phyloP scores from a whole-genome alignment of 2,329 filamentous ascomycete species.

The Penicillium sp. region DNA sequence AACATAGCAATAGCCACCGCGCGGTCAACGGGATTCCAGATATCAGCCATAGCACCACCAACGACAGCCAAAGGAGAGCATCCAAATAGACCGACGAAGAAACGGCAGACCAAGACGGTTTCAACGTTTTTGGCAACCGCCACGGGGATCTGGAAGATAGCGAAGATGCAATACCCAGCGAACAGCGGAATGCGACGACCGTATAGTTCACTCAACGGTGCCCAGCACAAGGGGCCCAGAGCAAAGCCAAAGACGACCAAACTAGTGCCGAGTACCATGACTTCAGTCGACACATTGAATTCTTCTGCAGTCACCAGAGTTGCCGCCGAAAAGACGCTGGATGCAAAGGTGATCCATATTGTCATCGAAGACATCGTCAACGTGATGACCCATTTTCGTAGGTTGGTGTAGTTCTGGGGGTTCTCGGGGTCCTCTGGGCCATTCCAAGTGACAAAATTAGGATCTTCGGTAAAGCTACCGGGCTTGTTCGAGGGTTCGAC shows the following conservation, averaged over 20 bases:
- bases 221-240: slow-evolving; percentile 43
- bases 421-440: slow-evolving; percentile 32
- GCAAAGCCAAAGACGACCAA: slow-evolving; percentile 50
- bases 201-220: slow-evolving; percentile 47
- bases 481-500: background rate
- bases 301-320: slow-evolving; percentile 41
- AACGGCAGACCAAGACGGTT: slow-evolving; percentile 55
- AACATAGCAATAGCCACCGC: slow-evolving; percentile 51
- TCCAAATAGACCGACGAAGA: slow-evolving; percentile 53
- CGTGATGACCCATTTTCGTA: slow-evolving; percentile 46
- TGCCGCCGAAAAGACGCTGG: slow-evolving; percentile 48
- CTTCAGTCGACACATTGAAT: slow-evolving; percentile 49
- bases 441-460: slow-evolving; percentile 33
- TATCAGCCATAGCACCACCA: slow-evolving; percentile 51
- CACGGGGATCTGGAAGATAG: slow-evolving; percentile 55
- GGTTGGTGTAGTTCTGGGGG: slow-evolving; percentile 27
- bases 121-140: slow-evolving; percentile 53
- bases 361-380: slow-evolving; percentile 44
- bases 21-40: slow-evolving; percentile 51
- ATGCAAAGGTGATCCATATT: slow-evolving; percentile 50
- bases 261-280: slow-evolving; percentile 52
- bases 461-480: slow-evolving; percentile 21
- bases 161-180: slow-evolving; percentile 48
- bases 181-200: slow-evolving; percentile 51
- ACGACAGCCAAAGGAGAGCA: slow-evolving; percentile 52